Evolutionary conservation across 139 green algal species (phyloP).

Genomic region (Eudorina sp.): DNA sequence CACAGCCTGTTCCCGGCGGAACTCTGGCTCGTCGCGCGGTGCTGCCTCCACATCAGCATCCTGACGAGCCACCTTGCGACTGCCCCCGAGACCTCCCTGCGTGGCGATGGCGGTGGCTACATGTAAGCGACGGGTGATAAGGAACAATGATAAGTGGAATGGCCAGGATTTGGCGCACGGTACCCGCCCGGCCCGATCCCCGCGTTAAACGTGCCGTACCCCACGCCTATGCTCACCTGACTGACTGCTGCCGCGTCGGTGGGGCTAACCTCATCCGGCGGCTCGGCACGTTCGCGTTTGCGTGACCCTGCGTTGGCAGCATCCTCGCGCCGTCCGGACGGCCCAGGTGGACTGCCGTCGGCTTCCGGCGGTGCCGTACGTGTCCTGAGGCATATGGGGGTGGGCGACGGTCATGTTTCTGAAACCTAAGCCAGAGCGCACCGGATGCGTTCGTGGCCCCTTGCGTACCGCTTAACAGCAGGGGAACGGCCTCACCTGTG

Average conservation of each 20-base stretch:
- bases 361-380: not conserved
- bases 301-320: not conserved
- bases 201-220: too few species aligned
- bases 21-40: not conserved
- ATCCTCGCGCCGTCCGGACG: not conserved
- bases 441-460: too few species aligned
- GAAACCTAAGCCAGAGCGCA: too few species aligned
- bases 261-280: not conserved
- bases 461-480: too few species aligned
- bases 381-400: too few species aligned
- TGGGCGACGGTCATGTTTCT: too few species aligned
- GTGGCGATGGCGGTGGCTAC: not conserved
- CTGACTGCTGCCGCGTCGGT: not conserved
- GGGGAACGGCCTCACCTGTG: slow-evolving; percentile 1
- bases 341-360: not conserved
- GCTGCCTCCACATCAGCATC: not conserved
- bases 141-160: too few species aligned
- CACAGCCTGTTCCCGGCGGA: not conserved
- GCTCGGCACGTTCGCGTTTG: not conserved
- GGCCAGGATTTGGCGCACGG: too few species aligned
- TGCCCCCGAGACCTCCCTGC: not conserved
- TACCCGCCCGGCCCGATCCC: too few species aligned
- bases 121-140: too few species aligned
- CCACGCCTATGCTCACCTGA: too few species aligned
- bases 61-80: not conserved